Evolutionary conservation across 2,329 filamentous ascomycete genomes (phyloP), one percentile per base, ranked within the genome.

Genomic region (Pseudogymnoascus sp.): DNA sequence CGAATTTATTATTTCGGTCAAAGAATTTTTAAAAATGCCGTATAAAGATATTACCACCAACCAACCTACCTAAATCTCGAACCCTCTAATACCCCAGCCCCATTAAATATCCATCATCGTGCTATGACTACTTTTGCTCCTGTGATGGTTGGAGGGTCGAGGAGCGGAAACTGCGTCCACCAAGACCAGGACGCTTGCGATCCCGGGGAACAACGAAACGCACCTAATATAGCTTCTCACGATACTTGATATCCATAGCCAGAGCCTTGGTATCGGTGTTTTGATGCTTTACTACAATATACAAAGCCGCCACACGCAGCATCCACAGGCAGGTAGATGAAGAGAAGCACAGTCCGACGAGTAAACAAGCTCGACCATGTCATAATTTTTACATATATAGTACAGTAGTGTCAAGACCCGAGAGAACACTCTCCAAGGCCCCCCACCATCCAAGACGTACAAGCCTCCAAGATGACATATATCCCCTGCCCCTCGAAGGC

Each of bases 381-480:
- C 47, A 53, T 53, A 53, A 53, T 18, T 35, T 53, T 53, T 53
- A 53, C 47, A 53, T 35, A 35, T 53, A 53, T 53, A 33, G 47
- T 53, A 53, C 47, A 53, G 12, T 33, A 53, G 28, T 53, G 47
- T 5, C 33, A 14, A 15, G 47, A 53, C 22, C 47, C 28, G 9
- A 53, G 47, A 33, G 47, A 53, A 33, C n/a, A 53, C 9, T 3
- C 47, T 5, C 8, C n/a, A 20, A 20, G 28, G 18, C 6, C 47
- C 28, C 47, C 8, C 47, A 53, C 47, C 18, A 53, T 6, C 47
- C 15, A 53, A 33, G 47, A 33, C 47, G 47, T 53, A 33, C 47
- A 53, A 33, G 28, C 47, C 28, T 28, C 6, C 9, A 15, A 33
- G 47, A 22, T 33, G 47, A 53, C 28, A 53, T 53, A 53, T 53